Base-by-base conservation (phyloP, 2,329 filamentous ascomycete genomes). In the Nakataea oryzae region DNA sequence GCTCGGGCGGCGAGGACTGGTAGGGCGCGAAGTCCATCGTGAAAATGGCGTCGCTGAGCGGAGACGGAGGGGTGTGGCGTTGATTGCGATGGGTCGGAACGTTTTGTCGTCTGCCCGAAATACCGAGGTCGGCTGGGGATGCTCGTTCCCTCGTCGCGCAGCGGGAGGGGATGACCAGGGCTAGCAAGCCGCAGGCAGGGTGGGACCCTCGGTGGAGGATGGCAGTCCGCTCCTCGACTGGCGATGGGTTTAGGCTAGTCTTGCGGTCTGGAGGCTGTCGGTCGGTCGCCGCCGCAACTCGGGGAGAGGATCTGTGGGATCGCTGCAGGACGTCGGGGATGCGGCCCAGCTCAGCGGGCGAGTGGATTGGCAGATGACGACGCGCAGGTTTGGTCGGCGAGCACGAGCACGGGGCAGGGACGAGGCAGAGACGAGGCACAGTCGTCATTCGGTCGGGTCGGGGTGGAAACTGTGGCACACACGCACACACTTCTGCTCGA, bases 11-110 rank as follows among this genome's bases (percentile, higher is more conserved):
- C 59, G 89, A 89, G 74, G 93, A 93, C 79, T 97, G 95, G 77
- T 97, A 99, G 50, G 95, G 95, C 57, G 95, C 95, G 74, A 97
- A 99, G 78, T 97, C 90, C 90, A 95, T 95, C 62, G 69, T 78
- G 4, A 14, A n/a, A n/a, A 26, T 41, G 26, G 24, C 27, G 6
- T 29, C 54, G n/a, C n/a, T n/a, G n/a, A n/a, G n/a, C n/a, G n/a
- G n/a, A n/a, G 54, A 14, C 24, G 54, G 27, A 5, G 54, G 14
- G 24, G 1, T 2, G 27, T 56, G 24, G 41, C 41, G 41, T 26
- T 11, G 54, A 56, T 56, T 56, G 24, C n/a, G 27, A 28, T 27
- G 2, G 54, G 27, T 56, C 24, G 1, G 5, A 28, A 12, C 9
- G 50, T 11, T 54, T 47, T 26, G 50, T 17, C 8, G n/a, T n/a